Evolutionary conservation across 2,329 filamentous ascomycete species (phyloP).

Genomic region (Aspergillus pseudoterreus): DNA sequence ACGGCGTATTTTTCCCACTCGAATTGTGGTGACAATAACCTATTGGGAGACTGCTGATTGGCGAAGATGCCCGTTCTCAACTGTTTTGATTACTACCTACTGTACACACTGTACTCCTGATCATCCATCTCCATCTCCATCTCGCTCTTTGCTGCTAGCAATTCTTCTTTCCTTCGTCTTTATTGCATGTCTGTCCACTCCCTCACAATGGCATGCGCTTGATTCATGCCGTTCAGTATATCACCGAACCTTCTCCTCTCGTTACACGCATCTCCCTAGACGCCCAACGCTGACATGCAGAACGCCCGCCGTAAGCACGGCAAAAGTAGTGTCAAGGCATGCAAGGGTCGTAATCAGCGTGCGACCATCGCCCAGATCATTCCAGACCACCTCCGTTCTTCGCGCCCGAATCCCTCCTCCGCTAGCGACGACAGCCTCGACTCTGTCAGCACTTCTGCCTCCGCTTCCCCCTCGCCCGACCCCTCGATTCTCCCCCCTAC

Average conservation of each 20-base stretch:
- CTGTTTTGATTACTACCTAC: too few relatives aligned
- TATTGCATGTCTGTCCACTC: background rate
- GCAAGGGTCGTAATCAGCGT: conserved; percentile 19
- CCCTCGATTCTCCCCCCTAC: conserved; percentile 19
- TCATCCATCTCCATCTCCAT: too few relatives aligned
- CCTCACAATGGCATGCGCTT: background rate
- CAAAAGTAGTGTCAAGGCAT: conserved; percentile 19
- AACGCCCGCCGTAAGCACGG: conserved; percentile 28
- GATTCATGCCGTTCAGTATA: background rate
- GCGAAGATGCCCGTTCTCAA: background rate
- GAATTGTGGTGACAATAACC: background rate
- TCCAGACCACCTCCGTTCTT: conserved; percentile 10
- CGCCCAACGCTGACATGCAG: conserved; percentile 10
- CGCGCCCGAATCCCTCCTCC: conserved; percentile 14
- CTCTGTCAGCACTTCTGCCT: background rate
- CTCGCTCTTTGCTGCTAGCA: too few relatives aligned
- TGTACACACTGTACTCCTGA: too few relatives aligned
- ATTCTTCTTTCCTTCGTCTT: too few relatives aligned
- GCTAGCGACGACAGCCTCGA: conserved; percentile 20
- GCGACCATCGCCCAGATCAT: conserved; percentile 28
- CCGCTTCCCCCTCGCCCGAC: background rate
- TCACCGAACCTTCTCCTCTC: background rate
- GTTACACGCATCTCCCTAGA: background rate
- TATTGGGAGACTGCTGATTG: background rate
- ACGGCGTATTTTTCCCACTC: background rate